These are phyloP conservation scores for Phaeosphaeriaceae sp. DNA, from an alignment of 2,329 filamentous ascomycete species.

Conservation along the genomic window DNA sequence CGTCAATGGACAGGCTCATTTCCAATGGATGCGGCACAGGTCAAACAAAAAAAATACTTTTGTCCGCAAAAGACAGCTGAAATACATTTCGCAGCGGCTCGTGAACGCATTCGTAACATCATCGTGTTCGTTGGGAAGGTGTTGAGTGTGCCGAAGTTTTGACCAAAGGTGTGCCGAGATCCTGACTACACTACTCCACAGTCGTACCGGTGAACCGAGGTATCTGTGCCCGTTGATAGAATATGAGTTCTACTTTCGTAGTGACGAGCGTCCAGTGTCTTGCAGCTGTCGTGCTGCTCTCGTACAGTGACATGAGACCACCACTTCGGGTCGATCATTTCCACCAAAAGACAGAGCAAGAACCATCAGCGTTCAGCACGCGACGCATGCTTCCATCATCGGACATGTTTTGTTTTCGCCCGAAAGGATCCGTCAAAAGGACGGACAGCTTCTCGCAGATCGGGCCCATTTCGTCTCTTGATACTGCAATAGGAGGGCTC, in stretches of 20 bases:
- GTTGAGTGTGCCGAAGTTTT: neutral
- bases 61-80: neutral
- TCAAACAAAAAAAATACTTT: neutral
- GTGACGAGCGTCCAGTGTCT: neutral
- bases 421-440: slow-evolving; percentile 46
- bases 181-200: neutral
- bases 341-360: slow-evolving; percentile 45
- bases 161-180: neutral
- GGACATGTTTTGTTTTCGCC: slow-evolving; percentile 35
- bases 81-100: neutral
- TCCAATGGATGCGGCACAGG: neutral
- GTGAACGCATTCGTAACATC: neutral
- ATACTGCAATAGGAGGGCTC: slow-evolving; percentile 39
- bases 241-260: neutral
- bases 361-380: slow-evolving; percentile 41
- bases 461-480: slow-evolving; percentile 41
- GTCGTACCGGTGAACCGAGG: neutral
- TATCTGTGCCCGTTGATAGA: neutral
- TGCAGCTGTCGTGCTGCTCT: neutral
- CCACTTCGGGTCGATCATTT: slow-evolving; percentile 24
- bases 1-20: neutral
- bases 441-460: slow-evolving; percentile 44
- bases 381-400: slow-evolving; percentile 35
- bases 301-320: neutral
- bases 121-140: neutral